Evolutionary conservation across 2,329 filamentous ascomycete species (phyloP), one percentile per base, ranked within the genome.

Genomic region (Aspergillus chevalieri): DNA sequence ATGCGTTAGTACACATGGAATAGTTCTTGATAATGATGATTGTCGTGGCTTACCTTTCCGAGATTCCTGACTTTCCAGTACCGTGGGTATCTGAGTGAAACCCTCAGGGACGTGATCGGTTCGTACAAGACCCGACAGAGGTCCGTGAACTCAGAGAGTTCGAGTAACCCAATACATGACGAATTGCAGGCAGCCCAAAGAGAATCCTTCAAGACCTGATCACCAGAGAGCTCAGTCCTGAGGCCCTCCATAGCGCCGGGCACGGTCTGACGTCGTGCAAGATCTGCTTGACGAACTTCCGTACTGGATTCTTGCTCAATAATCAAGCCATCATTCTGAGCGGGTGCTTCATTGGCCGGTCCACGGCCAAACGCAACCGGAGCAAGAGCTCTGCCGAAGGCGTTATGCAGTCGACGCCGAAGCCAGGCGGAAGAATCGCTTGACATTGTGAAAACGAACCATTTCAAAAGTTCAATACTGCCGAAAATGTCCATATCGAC

Each of bases 381-480:
- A 3, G 79, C 82, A 14, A 85, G 67, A 10, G 76, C 77, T 55
- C 74, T 73, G 15, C 78, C 78, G 49, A 85, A 77, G 15, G 78
- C 64, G 8, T 66, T 66, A 42, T 80, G 68, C 17, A 84, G 66
- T 28, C 75, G 69, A 39, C 75, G 71, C 24, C 82, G 75, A 49
- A 85, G 72, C 65, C 76, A 81, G 1, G 80, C 76, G 5, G 82
- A 84, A 3, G 74, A 70, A 53, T 84, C 81, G 17, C 75, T 73
- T 1, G 74, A 74, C 60, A 84, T 74, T 17, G 74, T 77, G 54
- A 78, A 77, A 33, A 85, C 66, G 48, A 84, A 69, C 68, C 80
- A 83, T 34, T 70, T 74, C 47, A 84, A 62, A 15, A 84, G 69
- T 8, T 73, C 70, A 9, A 77, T 70, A 43, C 73, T 71, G 34